phyloP scores from a whole-genome alignment of 2,329 filamentous ascomycete species.

The Nemania serpens region DNA sequence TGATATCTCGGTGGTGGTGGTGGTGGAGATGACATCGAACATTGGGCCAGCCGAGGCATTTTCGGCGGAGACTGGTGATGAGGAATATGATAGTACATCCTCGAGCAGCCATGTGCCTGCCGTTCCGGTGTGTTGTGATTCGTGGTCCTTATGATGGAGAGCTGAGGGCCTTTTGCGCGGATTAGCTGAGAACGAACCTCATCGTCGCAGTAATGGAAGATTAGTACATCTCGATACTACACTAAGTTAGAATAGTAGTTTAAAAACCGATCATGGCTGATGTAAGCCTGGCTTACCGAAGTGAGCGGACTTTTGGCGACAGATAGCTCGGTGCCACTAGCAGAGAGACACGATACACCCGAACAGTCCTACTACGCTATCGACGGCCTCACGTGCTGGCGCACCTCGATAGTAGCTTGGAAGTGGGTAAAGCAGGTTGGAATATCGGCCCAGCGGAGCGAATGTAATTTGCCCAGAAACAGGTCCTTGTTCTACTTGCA shows the following conservation, averaged over 20 bases:
- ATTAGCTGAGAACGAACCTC: not conserved
- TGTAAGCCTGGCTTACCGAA: constrained; percentile 16
- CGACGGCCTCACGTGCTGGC: not conserved
- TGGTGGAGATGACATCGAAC: not conserved
- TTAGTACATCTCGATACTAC: not conserved
- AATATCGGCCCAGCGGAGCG: not conserved
- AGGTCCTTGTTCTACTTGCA: not conserved
- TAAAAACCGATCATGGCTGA: constrained; percentile 6
- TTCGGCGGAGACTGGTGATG: not conserved
- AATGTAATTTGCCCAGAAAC: not conserved
- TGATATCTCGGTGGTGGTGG: not conserved
- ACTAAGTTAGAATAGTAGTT: not conserved
- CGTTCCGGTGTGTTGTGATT: not conserved
- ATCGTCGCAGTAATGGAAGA: not conserved
- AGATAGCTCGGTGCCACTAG: not conserved
- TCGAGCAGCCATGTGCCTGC: no score
- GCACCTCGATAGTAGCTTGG: no score
- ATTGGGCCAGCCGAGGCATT: constrained; percentile 19
- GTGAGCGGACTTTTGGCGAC: not conserved
- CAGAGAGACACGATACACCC: not conserved
- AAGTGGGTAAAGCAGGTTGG: not conserved
- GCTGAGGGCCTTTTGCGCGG: not conserved
- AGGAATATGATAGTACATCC: no score
- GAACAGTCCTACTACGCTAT: not conserved
- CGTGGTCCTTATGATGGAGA: not conserved